Evolutionary conservation across 1,139 yeast genomes (phyloP).

Genomic region (Suhomyces bribrorum): DNA sequence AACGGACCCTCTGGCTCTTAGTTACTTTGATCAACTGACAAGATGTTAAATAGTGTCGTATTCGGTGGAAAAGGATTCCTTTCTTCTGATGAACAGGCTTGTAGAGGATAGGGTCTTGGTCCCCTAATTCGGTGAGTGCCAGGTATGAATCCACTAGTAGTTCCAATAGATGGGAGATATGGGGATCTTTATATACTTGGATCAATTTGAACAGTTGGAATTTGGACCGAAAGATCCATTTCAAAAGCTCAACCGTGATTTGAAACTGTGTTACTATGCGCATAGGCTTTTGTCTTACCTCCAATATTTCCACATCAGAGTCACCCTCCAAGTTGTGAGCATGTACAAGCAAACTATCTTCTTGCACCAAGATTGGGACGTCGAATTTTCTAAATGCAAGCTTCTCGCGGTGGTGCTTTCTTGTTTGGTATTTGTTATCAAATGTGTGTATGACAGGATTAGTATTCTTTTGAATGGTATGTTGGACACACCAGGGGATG

Average conservation of each 20-base stretch:
- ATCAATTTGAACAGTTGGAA: conserved; percentile 25
- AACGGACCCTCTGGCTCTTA: conserved; percentile 25
- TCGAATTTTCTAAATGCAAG: conserved; percentile 1
- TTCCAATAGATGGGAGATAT: conserved; percentile 26
- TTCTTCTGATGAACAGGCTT: conserved; percentile 7
- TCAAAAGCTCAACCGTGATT: conserved; percentile 30
- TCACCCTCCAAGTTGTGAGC: neutral
- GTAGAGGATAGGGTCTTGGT: conserved; percentile 1
- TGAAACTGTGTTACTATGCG: conserved; percentile 28
- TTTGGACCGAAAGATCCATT: conserved; percentile 28
- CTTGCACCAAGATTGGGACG: conserved; percentile 5
- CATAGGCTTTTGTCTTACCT: conserved; percentile 17
- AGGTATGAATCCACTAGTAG: conserved; percentile 16
- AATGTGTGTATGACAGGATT: neutral
- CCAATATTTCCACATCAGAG: conserved; percentile 17
- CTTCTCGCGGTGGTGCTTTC: conserved; percentile 1
- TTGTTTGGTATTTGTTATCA: conserved; percentile 3
- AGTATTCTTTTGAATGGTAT: neutral
- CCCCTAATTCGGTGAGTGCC: neutral
- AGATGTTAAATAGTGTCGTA: conserved; percentile 12
- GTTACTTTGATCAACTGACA: conserved; percentile 25
- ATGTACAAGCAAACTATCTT: conserved; percentile 8
- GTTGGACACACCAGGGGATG: conserved; percentile 27
- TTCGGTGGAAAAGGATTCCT: conserved; percentile 11
- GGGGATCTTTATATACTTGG: conserved; percentile 26